Conservation (phyloP, 164 flowering plant species). For the Berberis vulgaris region DNA sequence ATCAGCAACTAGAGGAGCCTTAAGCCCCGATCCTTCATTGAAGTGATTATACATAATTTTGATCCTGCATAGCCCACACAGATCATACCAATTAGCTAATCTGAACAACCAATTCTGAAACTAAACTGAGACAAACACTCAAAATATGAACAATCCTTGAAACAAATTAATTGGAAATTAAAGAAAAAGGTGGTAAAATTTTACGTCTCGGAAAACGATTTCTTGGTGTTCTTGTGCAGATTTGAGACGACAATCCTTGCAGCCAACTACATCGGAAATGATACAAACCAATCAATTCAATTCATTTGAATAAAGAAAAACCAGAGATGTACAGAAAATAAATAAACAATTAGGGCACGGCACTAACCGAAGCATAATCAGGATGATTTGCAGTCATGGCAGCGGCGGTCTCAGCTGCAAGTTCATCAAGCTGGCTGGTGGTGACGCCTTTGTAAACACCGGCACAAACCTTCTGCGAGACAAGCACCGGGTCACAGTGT, state of each 20-base stretch:
- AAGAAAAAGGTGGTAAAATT: slow-evolving; percentile 11
- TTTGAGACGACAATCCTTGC: slow-evolving; percentile 96
- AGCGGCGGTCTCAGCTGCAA: slow-evolving; percentile 97
- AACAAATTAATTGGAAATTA: not conserved
- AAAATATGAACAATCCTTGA: not conserved
- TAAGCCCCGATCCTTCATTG: too few relatives aligned
- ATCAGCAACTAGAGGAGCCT: too few relatives aligned
- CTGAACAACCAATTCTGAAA: too few relatives aligned
- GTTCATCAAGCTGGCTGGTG: slow-evolving; percentile 91
- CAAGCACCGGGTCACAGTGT: slow-evolving; percentile 93
- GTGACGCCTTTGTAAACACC: slow-evolving; percentile 98
- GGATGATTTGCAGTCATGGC: slow-evolving; percentile 97
- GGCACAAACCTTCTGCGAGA: slow-evolving; percentile 95
- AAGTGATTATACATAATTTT: too few relatives aligned
- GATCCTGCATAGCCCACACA: too few relatives aligned
- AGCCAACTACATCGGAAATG: slow-evolving; percentile 54
- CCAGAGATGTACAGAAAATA: not conserved
- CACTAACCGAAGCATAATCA: slow-evolving; percentile 85
- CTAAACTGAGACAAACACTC: too few relatives aligned
- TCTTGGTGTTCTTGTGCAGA: slow-evolving; percentile 92
- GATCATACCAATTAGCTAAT: too few relatives aligned
- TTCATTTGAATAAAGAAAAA: not conserved
- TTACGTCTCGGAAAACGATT: slow-evolving; percentile 94
- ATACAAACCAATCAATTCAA: not conserved
- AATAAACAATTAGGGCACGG: not conserved